Evolutionary conservation across 2,329 filamentous ascomycete genomes (phyloP), one percentile per base, ranked within the genome.

Genomic region (Sordariomycetes sp.): DNA sequence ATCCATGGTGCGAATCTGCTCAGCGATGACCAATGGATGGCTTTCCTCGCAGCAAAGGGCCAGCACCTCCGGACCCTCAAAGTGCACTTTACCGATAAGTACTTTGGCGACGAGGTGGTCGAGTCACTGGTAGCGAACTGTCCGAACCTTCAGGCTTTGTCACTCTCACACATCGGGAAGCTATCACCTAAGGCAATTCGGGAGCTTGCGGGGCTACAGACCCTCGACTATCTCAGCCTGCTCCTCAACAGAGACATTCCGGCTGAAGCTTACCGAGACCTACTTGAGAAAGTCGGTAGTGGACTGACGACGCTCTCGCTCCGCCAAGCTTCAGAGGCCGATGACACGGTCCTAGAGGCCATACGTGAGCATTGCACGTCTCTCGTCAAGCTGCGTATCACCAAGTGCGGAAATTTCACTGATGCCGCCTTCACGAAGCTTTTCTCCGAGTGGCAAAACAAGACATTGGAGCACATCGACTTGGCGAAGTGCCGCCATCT

Each of bases 1-100:
- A 78, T 97, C 0, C 87, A 94, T 62, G 89, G 90, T 12, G 85
- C 90, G 11, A 97, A 96, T 63, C 81, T 97, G 1, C 76, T 97
- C 18, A 85, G 87, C 11, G 85, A 94, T 60, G 75, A 79, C 3
- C 85, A 83, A 67, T 97, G 92, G 92, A 77, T 80, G 56, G 76
- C 81, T 54, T 84, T 88, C 54, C 82, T 97, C 58, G 72, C 74
- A 14, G 76, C 78, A 55, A 85, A 87, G 60, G 92, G 91, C 12
- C 64, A 74, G 10, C 70, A 79, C 24, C 77, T 97, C 14, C 80
- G 84, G 64, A 78, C 78, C 0, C 71, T 97, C 22, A 88, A 91
- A 65, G 79, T 97, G 1, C 91, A 90, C 66, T 91, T 88, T 71
- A 88, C 94, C 0, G 91, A 97, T 69, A 87, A 80, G 57, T 85